Base-by-base conservation (phyloP, 1,284 basidiomycete species). In the Cerioporus squamosus region DNA sequence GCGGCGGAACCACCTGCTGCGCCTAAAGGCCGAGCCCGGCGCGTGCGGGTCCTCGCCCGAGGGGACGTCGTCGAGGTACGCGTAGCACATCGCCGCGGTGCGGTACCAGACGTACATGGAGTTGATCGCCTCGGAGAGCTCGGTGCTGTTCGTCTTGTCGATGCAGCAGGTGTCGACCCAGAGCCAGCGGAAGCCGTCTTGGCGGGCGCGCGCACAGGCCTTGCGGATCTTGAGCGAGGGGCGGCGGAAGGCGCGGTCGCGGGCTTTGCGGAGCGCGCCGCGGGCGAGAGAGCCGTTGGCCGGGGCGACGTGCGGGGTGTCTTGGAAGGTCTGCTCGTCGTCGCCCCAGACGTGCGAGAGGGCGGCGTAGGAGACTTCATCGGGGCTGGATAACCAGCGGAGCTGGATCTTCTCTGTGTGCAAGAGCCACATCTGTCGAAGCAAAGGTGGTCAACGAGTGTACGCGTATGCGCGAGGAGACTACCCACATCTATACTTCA, bases 121-220 rank as follows among this genome's bases (percentile, higher is more conserved):
- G 52, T 59, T 64, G 59, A 64, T 64, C 29, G 62, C 53, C 51
- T 64, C 62, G 38, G 57, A 53, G 23, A 64, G 63, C 55, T 61
- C 60, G 1, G 60, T 42, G 55, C 63, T 64, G 55, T 57, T 64
- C 2, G 52, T 17, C 39, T 61, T 53, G 55, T 64, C 60, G 46
- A 64, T 64, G 47, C 63, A 64, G 46, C 54, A 49, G 14, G 59
- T 62, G 47, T 64, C 63, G 1, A 59, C 39, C 62, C 63, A 64
- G 18, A 60, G 46, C 59, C 60, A 62, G 8, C 31, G 38, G 44
- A 52, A 64, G 36, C 60, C 60, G 20, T 61, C 60, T 17, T 24
- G 45, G 2, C 38, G 52, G 2, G 63, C 63, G 10, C 33, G 44
- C 12, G 40, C 50, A 40, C 62, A 64, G 20, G 56, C 56, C 26